Percentiles rank a stretch among this genome's conserved stretches.
These are phyloP conservation scores for Pestalotiopsis fici DNA, from an alignment of 2,329 filamentous ascomycete genomes.

Conservation along the genomic window DNA sequence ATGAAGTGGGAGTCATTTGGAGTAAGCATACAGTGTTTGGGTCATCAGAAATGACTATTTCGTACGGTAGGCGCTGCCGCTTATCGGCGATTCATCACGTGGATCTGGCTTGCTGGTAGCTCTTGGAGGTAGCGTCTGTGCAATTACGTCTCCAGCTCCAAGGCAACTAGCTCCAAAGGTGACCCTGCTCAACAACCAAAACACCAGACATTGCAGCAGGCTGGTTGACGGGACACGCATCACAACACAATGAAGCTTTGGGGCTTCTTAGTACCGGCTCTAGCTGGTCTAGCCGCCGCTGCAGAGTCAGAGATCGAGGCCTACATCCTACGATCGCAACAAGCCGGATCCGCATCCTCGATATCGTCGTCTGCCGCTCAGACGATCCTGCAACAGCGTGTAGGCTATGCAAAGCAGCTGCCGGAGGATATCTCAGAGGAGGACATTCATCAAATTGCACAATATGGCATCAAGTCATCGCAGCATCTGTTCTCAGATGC, in stretches of 20 bases:
- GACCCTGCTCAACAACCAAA: not conserved
- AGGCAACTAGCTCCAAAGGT: not conserved
- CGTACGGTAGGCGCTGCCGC: not conserved
- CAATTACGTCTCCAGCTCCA: slow-evolving; percentile 7
- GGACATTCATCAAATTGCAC: slow-evolving; percentile 56
- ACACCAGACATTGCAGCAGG: not conserved
- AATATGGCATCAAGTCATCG: slow-evolving; percentile 54
- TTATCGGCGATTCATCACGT: not conserved
- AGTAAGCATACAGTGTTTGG: not conserved
- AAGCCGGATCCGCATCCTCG: slow-evolving; percentile 31
- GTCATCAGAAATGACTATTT: not conserved
- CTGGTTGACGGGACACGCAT: not conserved
- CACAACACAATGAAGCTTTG: slow-evolving; percentile 38
- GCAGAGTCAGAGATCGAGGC: slow-evolving; percentile 44
- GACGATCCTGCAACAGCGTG: slow-evolving; percentile 60
- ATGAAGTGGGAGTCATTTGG: not conserved
- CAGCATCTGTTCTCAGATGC: slow-evolving; percentile 48
- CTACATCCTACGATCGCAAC: slow-evolving; percentile 45
- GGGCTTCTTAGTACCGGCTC: slow-evolving; percentile 37
- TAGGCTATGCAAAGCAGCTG: slow-evolving; percentile 48
- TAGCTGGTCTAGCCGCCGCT: slow-evolving; percentile 35
- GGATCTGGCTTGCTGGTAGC: not conserved
- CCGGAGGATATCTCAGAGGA: slow-evolving; percentile 44
- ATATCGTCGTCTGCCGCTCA: slow-evolving; percentile 56
- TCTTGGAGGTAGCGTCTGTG: not conserved